Conservation (phyloP, 306 rosid genomes). For the Elaeagnus macrophylla region DNA sequence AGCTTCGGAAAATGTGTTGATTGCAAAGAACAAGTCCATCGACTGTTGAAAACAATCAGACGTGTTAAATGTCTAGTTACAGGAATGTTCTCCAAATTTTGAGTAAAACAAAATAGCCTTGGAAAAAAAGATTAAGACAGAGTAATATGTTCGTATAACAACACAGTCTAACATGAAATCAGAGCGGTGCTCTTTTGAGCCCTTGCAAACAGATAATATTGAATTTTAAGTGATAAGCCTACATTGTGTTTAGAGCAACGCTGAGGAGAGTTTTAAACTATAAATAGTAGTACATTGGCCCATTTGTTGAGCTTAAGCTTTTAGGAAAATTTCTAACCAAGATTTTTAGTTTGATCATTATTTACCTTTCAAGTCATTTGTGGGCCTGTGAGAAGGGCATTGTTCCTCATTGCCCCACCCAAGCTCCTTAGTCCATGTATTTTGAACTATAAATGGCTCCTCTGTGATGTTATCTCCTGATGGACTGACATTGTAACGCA, state of each 20-base stretch:
- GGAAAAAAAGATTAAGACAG: background rate
- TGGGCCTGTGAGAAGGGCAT: constrained; percentile 59
- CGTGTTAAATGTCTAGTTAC: constrained; percentile 22
- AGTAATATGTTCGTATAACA: background rate
- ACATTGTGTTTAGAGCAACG: too few relatives aligned
- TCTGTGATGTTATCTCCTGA: constrained; percentile 73
- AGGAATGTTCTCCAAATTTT: constrained; percentile 5
- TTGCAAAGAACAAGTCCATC: constrained; percentile 91
- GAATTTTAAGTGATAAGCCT: too few relatives aligned
- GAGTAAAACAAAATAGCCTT: background rate
- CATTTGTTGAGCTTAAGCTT: too few relatives aligned
- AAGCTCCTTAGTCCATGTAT: constrained; percentile 65
- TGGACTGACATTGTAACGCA: constrained; percentile 65
- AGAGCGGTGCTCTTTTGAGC: too few relatives aligned
- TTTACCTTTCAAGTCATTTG: constrained; percentile 48
- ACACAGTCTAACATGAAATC: too few relatives aligned
- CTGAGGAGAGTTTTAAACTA: too few relatives aligned
- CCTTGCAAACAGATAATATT: too few relatives aligned
- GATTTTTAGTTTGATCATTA: background rate
- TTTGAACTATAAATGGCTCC: constrained; percentile 72
- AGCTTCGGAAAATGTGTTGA: constrained; percentile 57
- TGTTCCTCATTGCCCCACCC: constrained; percentile 84
- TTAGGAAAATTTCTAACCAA: too few relatives aligned
- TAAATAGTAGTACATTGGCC: too few relatives aligned
- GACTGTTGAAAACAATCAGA: constrained; percentile 41